These are phyloP conservation scores for Cladosporium austrohemisphaericum DNA, from an alignment of 2,329 filamentous ascomycete species.

Conservation along the genomic window DNA sequence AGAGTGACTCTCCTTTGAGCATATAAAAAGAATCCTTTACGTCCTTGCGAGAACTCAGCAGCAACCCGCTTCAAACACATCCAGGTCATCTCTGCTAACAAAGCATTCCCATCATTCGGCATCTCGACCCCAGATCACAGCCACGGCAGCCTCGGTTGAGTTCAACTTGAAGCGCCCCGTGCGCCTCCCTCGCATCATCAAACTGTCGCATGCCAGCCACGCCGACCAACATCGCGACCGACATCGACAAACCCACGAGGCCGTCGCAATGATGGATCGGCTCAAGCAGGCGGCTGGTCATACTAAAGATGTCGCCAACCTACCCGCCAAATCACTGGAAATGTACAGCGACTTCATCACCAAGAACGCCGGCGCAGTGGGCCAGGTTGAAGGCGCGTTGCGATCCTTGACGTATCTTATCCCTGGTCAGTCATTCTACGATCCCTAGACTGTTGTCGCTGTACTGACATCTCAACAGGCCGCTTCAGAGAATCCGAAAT, in stretches of 20 bases:
- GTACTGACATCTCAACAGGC: slow-evolving; percentile 46
- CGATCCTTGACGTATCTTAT: slow-evolving; percentile 94
- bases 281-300: slow-evolving; percentile 29
- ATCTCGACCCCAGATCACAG: too few species aligned
- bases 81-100: too few species aligned
- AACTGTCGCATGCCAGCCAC: neutral
- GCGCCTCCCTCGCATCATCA: slow-evolving; percentile 3
- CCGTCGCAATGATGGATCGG: slow-evolving; percentile 29
- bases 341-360: slow-evolving; percentile 88
- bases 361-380: slow-evolving; percentile 88
- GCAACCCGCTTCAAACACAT: too few species aligned
- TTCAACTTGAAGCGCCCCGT: too few species aligned
- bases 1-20: too few species aligned
- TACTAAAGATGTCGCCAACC: slow-evolving; percentile 26
- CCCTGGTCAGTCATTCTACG: slow-evolving; percentile 56
- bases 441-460: neutral
- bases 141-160: too few species aligned
- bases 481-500: slow-evolving; percentile 90
- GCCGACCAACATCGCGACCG: neutral
- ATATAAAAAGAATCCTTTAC: too few species aligned
- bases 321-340: slow-evolving; percentile 35
- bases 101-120: too few species aligned
- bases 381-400: slow-evolving; percentile 90
- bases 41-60: too few species aligned
- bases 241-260: neutral